phyloP scores from a whole-genome alignment of 2,329 filamentous ascomycete genomes.

The Aschersonia sp. region DNA sequence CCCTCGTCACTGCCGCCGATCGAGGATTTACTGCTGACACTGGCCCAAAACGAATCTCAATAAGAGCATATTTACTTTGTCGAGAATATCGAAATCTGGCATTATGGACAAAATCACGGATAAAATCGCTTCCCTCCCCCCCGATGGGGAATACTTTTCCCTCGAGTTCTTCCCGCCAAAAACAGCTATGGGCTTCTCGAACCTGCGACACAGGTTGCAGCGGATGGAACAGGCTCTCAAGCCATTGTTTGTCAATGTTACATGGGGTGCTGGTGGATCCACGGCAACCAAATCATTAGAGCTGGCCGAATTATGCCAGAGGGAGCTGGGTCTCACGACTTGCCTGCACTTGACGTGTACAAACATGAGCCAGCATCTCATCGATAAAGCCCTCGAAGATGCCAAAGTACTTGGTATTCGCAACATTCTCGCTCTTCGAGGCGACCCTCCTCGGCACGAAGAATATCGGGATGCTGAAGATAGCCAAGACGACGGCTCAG shows the following conservation, averaged over 20 bases:
- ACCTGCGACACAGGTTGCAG: constrained; percentile 81
- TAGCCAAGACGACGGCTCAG: constrained; percentile 46
- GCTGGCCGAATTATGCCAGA: constrained; percentile 87
- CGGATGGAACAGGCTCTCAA: constrained; percentile 87
- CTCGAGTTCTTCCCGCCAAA: constrained; percentile 99
- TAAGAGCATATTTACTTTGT: too few species aligned
- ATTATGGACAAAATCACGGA: constrained; percentile 79
- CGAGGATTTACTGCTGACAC: background rate
- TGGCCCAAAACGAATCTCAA: too few species aligned
- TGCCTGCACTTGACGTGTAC: constrained; percentile 95
- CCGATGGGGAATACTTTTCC: constrained; percentile 76
- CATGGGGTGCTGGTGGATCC: constrained; percentile 91
- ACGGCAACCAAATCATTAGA: constrained; percentile 85
- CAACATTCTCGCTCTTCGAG: constrained; percentile 84
- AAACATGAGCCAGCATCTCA: constrained; percentile 78
- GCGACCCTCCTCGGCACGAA: constrained; percentile 77
- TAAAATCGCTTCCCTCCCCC: constrained; percentile 82
- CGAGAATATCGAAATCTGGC: background rate
- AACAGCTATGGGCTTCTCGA: constrained; percentile 88
- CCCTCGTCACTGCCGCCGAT: background rate
- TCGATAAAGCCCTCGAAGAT: constrained; percentile 82
- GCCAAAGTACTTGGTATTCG: constrained; percentile 82
- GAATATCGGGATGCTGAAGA: constrained; percentile 59
- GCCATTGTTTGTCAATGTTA: constrained; percentile 91
- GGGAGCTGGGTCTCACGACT: constrained; percentile 81